Conservation (phyloP, 768 basidiomycete genomes). For the Boletus bicolor region DNA sequence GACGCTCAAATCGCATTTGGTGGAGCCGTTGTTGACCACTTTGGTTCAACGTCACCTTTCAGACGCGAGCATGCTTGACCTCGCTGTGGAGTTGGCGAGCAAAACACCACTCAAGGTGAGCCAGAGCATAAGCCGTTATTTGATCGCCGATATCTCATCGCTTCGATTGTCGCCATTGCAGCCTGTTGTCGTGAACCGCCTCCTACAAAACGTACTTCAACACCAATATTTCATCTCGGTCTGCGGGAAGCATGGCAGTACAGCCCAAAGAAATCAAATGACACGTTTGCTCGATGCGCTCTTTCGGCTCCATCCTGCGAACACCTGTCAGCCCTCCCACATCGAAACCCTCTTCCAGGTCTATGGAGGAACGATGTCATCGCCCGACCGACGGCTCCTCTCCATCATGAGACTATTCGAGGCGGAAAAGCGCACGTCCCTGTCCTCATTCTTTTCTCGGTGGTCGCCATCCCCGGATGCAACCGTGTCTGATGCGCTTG, state of each 20-base stretch:
- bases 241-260: conserved; percentile 27
- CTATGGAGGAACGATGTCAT: conserved; percentile 72
- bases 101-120: conserved; percentile 62
- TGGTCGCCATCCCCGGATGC: conserved; percentile 58
- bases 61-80: conserved; percentile 37
- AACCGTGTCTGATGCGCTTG: conserved; percentile 48
- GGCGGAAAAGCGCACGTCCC: conserved; percentile 58
- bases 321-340: conserved; percentile 84
- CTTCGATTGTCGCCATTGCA: conserved; percentile 11
- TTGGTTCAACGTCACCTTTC: conserved; percentile 59
- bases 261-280: conserved; percentile 42
- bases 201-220: conserved; percentile 73
- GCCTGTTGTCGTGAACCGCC: conserved; percentile 73
- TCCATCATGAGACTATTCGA: conserved; percentile 81
- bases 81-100: conserved; percentile 42
- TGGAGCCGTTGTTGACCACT: conserved; percentile 68
- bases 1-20: conserved; percentile 49
- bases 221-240: conserved; percentile 58
- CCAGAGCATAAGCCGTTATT: not conserved
- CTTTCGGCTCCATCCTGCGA: conserved; percentile 73
- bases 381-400: conserved; percentile 63
- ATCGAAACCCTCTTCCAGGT: conserved; percentile 71
- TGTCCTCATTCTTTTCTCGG: conserved; percentile 55
- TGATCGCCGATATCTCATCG: not conserved
- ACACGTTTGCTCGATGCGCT: conserved; percentile 58